These are phyloP conservation scores for Stereocaulon alpinum DNA, from an alignment of 495 filamentous ascomycete genomes.

Conservation along the genomic window DNA sequence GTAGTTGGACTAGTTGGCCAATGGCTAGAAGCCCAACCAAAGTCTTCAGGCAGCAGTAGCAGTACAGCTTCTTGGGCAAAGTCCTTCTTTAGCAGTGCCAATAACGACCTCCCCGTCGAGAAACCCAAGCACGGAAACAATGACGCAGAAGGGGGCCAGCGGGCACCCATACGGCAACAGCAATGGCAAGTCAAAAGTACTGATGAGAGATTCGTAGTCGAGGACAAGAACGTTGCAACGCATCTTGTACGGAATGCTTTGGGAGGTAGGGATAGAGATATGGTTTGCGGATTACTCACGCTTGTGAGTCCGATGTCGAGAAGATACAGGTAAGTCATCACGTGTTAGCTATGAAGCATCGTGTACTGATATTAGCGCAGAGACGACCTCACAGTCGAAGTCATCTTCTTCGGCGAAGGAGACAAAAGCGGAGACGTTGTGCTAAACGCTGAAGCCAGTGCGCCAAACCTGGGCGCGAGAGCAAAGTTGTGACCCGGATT, in stretches of 20 bases:
- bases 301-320: slow-evolving; percentile 84
- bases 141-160: slow-evolving; percentile 45
- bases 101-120: slow-evolving; percentile 45
- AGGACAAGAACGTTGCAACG: slow-evolving; percentile 94
- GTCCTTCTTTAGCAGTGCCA: slow-evolving; percentile 39
- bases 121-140: slow-evolving; percentile 22
- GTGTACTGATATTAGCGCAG: slow-evolving; percentile 29
- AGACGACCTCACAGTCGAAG: slow-evolving; percentile 94
- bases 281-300: slow-evolving; percentile 87
- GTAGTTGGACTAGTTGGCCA: slow-evolving; percentile 92
- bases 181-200: slow-evolving; percentile 68
- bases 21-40: slow-evolving; percentile 75
- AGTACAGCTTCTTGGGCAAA: slow-evolving; percentile 32
- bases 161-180: slow-evolving; percentile 68
- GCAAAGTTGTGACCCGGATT: slow-evolving; percentile 42
- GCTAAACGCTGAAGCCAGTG: slow-evolving; percentile 78
- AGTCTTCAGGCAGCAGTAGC: slow-evolving; percentile 31
- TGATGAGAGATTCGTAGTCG: slow-evolving; percentile 74
- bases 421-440: slow-evolving; percentile 62
- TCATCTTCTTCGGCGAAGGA: slow-evolving; percentile 92
- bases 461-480: slow-evolving; percentile 41
- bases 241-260: slow-evolving; percentile 94
- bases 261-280: slow-evolving; percentile 86
- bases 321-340: slow-evolving; percentile 60
- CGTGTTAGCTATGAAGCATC: slow-evolving; percentile 1